These are phyloP conservation scores for Globisporangium uncinulatum DNA, from an alignment of 352 stramenopile species.

Conservation along the genomic window DNA sequence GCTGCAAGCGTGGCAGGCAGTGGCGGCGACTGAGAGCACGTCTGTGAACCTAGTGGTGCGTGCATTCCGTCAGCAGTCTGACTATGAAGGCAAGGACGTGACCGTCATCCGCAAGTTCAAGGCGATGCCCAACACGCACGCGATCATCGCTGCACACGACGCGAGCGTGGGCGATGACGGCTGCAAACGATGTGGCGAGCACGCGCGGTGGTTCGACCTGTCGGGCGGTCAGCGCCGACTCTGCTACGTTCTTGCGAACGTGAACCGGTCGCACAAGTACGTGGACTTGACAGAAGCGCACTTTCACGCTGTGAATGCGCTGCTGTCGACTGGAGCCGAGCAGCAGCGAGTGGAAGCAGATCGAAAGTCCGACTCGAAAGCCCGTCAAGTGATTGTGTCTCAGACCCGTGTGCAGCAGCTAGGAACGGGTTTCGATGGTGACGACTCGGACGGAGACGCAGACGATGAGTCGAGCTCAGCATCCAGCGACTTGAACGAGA, in stretches of 20 bases:
- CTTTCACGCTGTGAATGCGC: too few species aligned
- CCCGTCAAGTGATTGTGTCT: too few species aligned
- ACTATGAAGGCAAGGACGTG: too few species aligned
- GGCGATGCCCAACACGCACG: not conserved
- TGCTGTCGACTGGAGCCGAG: too few species aligned
- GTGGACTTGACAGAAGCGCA: not conserved
- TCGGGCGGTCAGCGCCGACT: not conserved
- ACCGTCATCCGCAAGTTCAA: not conserved
- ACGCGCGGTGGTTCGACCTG: not conserved
- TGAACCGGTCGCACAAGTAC: not conserved
- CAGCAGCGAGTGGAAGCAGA: too few species aligned
- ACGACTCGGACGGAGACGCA: too few species aligned
- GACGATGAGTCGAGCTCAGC: too few species aligned
- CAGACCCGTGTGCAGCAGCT: too few species aligned
- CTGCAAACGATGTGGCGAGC: not conserved
- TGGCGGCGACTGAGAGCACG: not conserved
- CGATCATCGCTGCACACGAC: not conserved
- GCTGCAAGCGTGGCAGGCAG: too few species aligned
- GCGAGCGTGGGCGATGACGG: not conserved
- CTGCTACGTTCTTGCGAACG: not conserved
- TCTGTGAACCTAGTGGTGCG: not conserved
- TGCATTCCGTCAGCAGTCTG: not conserved
- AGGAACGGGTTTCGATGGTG: too few species aligned
- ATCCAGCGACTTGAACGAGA: too few species aligned
- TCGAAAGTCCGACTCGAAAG: too few species aligned